phyloP scores from a whole-genome alignment of 2,329 filamentous ascomycete genomes.

The Chaetomiaceae sp. region DNA sequence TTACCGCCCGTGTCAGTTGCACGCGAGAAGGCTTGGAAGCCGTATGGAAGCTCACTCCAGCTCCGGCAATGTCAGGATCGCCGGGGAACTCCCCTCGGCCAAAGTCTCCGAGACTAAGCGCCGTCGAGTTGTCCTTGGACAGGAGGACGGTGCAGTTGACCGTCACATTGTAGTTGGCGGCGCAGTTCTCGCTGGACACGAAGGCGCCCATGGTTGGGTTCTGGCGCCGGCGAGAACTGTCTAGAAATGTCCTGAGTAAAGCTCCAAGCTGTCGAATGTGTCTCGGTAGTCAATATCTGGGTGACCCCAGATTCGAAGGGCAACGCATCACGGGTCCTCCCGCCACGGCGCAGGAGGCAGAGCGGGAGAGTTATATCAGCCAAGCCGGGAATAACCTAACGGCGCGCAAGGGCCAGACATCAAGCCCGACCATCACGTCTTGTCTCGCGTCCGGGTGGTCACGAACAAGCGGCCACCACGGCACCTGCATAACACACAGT shows the following conservation, averaged over 20 bases:
- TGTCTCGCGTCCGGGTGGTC: not conserved
- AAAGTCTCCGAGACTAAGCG: conserved; percentile 6
- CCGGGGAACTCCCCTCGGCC: conserved; percentile 11
- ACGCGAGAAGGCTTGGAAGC: not conserved
- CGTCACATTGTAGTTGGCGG: conserved; percentile 8
- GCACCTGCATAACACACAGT: not conserved
- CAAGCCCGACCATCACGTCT: not conserved
- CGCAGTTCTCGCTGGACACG: conserved; percentile 17
- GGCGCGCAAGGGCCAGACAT: conserved; percentile 1
- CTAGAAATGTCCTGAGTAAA: no score
- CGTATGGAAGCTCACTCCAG: conserved; percentile 16
- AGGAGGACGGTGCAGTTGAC: conserved; percentile 12
- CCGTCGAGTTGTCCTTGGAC: conserved; percentile 3
- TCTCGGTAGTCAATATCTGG: not conserved
- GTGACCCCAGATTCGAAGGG: not conserved
- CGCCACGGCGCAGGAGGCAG: not conserved
- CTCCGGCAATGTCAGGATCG: conserved; percentile 23
- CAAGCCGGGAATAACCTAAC: not conserved
- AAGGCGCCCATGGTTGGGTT: conserved; percentile 21
- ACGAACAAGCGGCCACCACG: not conserved
- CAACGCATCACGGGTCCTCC: not conserved
- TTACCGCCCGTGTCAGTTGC: not conserved
- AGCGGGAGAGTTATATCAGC: not conserved
- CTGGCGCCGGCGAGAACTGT: no score
- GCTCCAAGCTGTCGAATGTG: no score